These are phyloP conservation scores for Penicillium samsonianum DNA, from an alignment of 495 filamentous ascomycete genomes.

Conservation along the genomic window DNA sequence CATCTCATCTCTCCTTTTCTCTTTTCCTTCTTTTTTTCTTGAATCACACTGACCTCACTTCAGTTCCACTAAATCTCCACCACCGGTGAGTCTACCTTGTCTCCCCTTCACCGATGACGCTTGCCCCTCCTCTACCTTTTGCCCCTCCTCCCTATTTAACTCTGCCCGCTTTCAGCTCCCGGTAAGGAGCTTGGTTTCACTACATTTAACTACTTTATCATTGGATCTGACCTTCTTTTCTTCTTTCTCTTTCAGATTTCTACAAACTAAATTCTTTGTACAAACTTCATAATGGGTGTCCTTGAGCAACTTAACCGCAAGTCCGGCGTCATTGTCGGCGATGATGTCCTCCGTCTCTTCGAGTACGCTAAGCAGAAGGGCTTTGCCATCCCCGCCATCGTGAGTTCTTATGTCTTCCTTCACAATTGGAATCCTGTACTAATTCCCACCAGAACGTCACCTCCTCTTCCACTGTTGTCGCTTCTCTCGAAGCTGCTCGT, in stretches of 20 bases:
- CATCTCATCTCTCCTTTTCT: background rate
- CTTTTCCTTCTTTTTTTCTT: conserved; percentile 10
- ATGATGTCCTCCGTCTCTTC: conserved; percentile 79
- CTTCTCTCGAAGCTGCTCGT: conserved; percentile 88
- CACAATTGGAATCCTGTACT: background rate
- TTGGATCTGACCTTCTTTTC: conserved; percentile 11
- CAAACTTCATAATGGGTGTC: conserved; percentile 59
- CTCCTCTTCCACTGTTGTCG: conserved; percentile 84
- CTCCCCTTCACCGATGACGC: conserved; percentile 31
- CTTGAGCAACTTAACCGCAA: conserved; percentile 71
- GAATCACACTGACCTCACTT: conserved; percentile 33
- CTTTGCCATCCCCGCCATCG: conserved; percentile 90
- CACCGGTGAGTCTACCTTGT: conserved; percentile 25
- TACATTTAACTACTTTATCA: conserved; percentile 11
- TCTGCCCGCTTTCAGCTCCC: conserved; percentile 33
- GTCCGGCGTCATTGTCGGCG: conserved; percentile 82
- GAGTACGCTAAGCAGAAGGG: conserved; percentile 79
- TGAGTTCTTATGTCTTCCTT: conserved; percentile 40
- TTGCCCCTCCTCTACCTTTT: conserved; percentile 26
- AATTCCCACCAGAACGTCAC: conserved; percentile 67
- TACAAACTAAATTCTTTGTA: conserved; percentile 7
- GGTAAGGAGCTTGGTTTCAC: conserved; percentile 20
- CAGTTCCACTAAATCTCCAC: conserved; percentile 19
- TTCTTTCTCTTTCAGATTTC: conserved; percentile 16
- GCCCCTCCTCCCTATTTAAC: conserved; percentile 26